Conservation (phyloP, 2,329 filamentous ascomycete species). For the Pseudogymnoascus sp. region DNA sequence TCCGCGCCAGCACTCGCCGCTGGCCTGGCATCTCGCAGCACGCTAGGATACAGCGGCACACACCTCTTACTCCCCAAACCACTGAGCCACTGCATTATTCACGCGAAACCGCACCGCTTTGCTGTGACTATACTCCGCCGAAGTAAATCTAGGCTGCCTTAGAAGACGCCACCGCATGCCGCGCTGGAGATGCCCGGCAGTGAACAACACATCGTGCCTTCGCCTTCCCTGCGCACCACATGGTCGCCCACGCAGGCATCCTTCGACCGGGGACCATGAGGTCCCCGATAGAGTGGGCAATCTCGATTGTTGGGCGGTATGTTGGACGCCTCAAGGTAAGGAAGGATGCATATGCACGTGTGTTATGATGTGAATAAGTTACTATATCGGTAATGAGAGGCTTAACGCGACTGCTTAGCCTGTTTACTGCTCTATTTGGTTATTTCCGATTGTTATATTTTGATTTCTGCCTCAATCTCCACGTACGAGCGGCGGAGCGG, state of each 20-base stretch:
- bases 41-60: background rate
- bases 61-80: background rate
- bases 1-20: background rate
- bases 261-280: background rate
- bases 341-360: background rate
- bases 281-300: conserved; percentile 1
- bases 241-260: background rate
- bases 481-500: background rate
- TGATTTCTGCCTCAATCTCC: background rate
- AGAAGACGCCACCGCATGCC: background rate
- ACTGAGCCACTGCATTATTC: background rate
- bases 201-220: background rate
- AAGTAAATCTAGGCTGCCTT: background rate
- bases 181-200: background rate
- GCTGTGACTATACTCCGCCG: background rate
- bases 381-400: background rate
- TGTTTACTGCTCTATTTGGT: background rate
- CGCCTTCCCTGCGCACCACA: background rate
- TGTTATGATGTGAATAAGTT: background rate
- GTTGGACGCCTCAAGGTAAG: background rate
- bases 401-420: background rate
- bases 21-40: background rate
- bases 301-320: background rate
- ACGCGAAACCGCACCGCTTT: background rate
- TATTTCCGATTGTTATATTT: background rate